These are phyloP conservation scores for Fusarium sp. DNA, from an alignment of 2,329 filamentous ascomycete species.

Conservation along the genomic window DNA sequence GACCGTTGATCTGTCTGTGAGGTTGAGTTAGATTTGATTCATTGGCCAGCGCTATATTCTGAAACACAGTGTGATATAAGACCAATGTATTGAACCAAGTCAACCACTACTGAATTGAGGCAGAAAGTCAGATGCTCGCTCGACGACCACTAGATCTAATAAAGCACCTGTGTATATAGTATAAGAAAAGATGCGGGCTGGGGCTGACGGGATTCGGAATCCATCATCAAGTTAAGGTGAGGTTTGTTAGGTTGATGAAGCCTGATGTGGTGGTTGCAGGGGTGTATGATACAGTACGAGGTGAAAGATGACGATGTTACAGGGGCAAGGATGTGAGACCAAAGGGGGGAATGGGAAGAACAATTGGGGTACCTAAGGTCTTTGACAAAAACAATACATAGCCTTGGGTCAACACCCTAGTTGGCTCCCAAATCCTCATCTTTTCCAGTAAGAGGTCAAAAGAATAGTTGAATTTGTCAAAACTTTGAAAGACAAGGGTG, in stretches of 20 bases:
- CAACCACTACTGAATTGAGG: background rate
- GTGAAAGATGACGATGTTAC: conserved; percentile 1
- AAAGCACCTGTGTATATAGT: background rate
- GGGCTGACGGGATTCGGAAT: background rate
- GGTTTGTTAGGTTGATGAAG: background rate
- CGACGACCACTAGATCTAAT: background rate
- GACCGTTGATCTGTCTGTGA: conserved; percentile 44
- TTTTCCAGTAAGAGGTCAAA: background rate
- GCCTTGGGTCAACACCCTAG: conserved; percentile 13
- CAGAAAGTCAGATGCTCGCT: background rate
- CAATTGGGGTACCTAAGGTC: conserved; percentile 26
- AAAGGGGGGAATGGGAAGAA: conserved; percentile 1
- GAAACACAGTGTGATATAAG: background rate
- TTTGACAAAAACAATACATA: conserved; percentile 24
- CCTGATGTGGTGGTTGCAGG: conserved; percentile 13
- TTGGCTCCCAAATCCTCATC: background rate
- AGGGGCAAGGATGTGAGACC: conserved; percentile 15
- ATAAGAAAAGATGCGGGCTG: background rate
- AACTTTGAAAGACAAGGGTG: background rate
- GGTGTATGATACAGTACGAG: conserved; percentile 10
- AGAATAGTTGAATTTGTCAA: background rate
- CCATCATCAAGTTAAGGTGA: background rate
- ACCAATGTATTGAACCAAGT: background rate
- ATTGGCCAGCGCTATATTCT: background rate
- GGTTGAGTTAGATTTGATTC: conserved; percentile 36